Evolutionary conservation across 1,139 yeast genomes (phyloP).

Genomic region (Ogataea hybrid): DNA sequence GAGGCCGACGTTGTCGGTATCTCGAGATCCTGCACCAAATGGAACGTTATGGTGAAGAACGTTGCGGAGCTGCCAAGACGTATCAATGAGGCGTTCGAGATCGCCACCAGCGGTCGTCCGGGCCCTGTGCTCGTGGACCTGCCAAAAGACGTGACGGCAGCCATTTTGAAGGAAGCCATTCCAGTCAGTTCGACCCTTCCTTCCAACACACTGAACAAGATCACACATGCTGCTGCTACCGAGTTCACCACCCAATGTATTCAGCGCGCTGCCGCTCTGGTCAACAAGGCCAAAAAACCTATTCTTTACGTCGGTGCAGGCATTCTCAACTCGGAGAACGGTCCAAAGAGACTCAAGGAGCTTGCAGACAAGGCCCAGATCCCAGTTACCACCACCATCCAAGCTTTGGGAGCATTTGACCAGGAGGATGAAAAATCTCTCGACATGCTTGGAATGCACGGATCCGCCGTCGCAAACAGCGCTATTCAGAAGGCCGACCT

Average conservation of each 20-base stretch:
- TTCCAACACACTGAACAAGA: conserved; percentile 67
- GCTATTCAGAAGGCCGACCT: conserved; percentile 94
- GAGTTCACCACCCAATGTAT: conserved; percentile 78
- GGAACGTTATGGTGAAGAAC: conserved; percentile 98
- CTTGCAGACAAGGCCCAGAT: conserved; percentile 87
- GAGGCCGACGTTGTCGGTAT: conserved; percentile 98
- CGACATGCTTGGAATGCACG: conserved; percentile 99
- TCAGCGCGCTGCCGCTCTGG: conserved; percentile 69
- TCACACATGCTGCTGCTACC: conserved; percentile 69
- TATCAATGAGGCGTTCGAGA: conserved; percentile 96
- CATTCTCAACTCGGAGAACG: conserved; percentile 73
- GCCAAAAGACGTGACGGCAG: conserved; percentile 97
- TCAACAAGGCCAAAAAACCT: conserved; percentile 85
- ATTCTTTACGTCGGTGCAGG: conserved; percentile 93
- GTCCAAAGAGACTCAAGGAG: conserved; percentile 77
- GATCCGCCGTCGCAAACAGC: conserved; percentile 90
- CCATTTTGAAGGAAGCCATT: conserved; percentile 80
- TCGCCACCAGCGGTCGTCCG: conserved; percentile 94
- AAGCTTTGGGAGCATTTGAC: conserved; percentile 92
- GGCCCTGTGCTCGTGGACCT: conserved; percentile 97
- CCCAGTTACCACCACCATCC: conserved; percentile 95
- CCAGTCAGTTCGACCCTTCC: conserved; percentile 87
- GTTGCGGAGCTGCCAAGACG: conserved; percentile 94
- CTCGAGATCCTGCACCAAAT: conserved; percentile 94
- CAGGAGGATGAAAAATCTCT: conserved; percentile 87